phyloP scores from a whole-genome alignment of 768 basidiomycete species.

The Trametes elegans region DNA sequence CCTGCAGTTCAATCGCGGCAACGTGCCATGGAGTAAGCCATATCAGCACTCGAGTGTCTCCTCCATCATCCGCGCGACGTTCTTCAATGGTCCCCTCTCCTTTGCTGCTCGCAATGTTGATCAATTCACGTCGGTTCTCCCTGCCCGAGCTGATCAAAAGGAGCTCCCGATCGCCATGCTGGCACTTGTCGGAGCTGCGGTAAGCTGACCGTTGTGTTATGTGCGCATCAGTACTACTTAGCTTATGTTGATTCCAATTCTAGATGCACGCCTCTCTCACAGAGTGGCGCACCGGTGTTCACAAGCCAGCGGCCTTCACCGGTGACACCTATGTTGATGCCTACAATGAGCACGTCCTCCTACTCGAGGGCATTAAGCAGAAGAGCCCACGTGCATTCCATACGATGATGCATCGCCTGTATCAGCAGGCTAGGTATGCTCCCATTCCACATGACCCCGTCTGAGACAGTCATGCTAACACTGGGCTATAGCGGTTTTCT shows the following conservation, averaged over 20 bases:
- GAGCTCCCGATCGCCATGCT: slow-evolving; percentile 8
- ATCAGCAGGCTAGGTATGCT: background rate
- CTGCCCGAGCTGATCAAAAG: background rate
- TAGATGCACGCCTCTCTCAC: slow-evolving; percentile 10
- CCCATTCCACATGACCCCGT: background rate
- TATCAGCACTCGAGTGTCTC: background rate
- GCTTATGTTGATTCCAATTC: background rate
- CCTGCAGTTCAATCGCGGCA: background rate
- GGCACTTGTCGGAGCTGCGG: slow-evolving; percentile 6
- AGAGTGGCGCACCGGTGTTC: background rate
- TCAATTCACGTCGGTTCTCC: background rate
- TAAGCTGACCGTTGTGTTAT: background rate
- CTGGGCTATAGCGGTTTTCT: background rate
- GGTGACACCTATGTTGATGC: slow-evolving; percentile 5
- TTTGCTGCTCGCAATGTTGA: background rate
- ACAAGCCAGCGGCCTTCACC: background rate
- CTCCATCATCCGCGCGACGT: background rate
- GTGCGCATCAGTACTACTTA: background rate
- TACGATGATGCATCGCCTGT: slow-evolving; percentile 7
- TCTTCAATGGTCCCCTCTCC: background rate
- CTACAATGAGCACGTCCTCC: slow-evolving; percentile 3
- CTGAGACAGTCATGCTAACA: background rate
- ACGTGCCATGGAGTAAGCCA: background rate
- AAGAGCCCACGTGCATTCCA: slow-evolving; percentile 1
- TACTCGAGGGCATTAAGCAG: slow-evolving; percentile 1